Percentiles rank a stretch among this genome's conserved stretches.
These are phyloP conservation scores for Monilinia vaccinii-corymbosi DNA, from an alignment of 2,329 filamentous ascomycete genomes.

Conservation along the genomic window DNA sequence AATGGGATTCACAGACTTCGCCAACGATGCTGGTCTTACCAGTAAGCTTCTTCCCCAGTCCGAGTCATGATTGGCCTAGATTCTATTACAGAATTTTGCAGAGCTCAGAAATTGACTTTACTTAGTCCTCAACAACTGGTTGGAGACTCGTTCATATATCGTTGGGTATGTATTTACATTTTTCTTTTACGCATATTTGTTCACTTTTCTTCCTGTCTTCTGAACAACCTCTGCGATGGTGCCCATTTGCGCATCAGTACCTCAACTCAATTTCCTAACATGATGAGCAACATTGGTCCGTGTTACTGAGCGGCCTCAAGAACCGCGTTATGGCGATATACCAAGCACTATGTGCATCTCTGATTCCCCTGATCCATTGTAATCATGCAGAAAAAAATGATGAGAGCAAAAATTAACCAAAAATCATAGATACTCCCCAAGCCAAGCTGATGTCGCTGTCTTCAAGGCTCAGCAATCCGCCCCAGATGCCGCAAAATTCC, in stretches of 20 bases:
- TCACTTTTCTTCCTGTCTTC: slow-evolving; percentile 15
- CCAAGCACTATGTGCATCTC: slow-evolving; percentile 69
- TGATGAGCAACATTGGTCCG: slow-evolving; percentile 92
- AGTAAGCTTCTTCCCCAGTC: slow-evolving; percentile 33
- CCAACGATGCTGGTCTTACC: slow-evolving; percentile 55
- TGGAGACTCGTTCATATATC: slow-evolving; percentile 71
- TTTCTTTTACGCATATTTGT: slow-evolving; percentile 7
- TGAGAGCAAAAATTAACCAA: slow-evolving; percentile 13
- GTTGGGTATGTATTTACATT: slow-evolving; percentile 56
- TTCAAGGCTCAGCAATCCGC: slow-evolving; percentile 79
- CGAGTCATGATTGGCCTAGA: not conserved
- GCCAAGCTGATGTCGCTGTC: slow-evolving; percentile 91
- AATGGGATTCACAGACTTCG: slow-evolving; percentile 64
- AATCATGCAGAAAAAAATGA: slow-evolving; percentile 12
- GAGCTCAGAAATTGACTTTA: slow-evolving; percentile 27
- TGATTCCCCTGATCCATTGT: slow-evolving; percentile 39
- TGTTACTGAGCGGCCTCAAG: slow-evolving; percentile 94
- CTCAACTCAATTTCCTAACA: slow-evolving; percentile 30
- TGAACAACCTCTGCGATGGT: slow-evolving; percentile 13
- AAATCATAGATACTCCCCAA: slow-evolving; percentile 46
- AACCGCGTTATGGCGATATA: slow-evolving; percentile 74
- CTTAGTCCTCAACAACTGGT: slow-evolving; percentile 62
- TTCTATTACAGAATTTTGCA: slow-evolving; percentile 10
- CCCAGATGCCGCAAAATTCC: slow-evolving; percentile 80
- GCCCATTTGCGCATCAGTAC: slow-evolving; percentile 15